Conservation (phyloP, 75 land plant genomes). For the Sequoiadendron giganteum region DNA sequence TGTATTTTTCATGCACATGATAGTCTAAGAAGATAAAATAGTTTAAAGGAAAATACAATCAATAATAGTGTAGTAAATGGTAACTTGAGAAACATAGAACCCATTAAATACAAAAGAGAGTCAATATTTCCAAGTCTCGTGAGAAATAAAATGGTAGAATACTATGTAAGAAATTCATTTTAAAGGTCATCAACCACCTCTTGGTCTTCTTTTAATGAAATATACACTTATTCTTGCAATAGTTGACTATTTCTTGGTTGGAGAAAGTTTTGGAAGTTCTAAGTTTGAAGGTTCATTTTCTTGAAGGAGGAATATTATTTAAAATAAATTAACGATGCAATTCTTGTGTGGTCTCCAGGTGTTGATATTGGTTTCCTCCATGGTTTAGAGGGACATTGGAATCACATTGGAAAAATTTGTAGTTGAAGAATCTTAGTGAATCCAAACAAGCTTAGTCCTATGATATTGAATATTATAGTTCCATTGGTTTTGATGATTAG, state of each 20-base stretch:
- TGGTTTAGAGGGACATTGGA: constrained; percentile 71
- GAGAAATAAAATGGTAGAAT: too few species aligned
- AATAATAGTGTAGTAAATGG: too few species aligned
- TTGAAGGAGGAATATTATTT: constrained; percentile 65
- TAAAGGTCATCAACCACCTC: constrained; percentile 13
- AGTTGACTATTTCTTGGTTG: constrained; percentile 86
- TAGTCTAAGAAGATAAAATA: too few species aligned
- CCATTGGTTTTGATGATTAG: constrained; percentile 70
- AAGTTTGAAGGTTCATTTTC: constrained; percentile 76
- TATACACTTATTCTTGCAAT: constrained; percentile 78
- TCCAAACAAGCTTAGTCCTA: constrained; percentile 9
- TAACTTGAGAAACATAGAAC: too few species aligned
- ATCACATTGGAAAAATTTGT: constrained; percentile 33
- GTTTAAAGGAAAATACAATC: too few species aligned
- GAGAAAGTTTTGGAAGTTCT: constrained; percentile 67
- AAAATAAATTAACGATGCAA: constrained; percentile 81
- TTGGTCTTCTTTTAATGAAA: constrained; percentile 59
- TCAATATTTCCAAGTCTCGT: too few species aligned
- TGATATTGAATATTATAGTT: constrained; percentile 13
- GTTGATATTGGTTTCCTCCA: constrained; percentile 62
- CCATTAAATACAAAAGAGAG: too few species aligned
- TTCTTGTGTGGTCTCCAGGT: constrained; percentile 57
- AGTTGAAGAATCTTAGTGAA: constrained; percentile 22
- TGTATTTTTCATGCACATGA: too few species aligned
- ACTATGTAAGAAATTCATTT: constrained; percentile 14